Evolutionary conservation across 108 stramenopile species (phyloP), one percentile per base, ranked within the genome.

Genomic region (Cyclostephanos invisitatus): DNA sequence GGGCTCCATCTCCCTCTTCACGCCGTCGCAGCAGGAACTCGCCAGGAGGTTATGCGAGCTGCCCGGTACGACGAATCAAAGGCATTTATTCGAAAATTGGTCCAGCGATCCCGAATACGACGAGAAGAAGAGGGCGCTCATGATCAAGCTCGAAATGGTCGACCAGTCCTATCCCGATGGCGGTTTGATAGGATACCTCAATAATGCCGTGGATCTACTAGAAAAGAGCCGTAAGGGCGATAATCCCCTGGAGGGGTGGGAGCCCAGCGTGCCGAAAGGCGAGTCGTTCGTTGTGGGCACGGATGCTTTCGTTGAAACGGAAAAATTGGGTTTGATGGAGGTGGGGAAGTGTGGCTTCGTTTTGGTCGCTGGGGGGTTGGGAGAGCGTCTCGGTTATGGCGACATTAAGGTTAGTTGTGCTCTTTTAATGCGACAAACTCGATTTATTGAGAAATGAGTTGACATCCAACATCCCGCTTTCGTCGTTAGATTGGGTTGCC

Each of bases 351-450:
- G 83, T 68, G 93, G 90, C 15, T 96, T 96, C 81, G 91, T 96
- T 27, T 75, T 96, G 44, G 95, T 96, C 4, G 93, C 95, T 29
- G 99, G 99, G 20, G 99, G 98, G 18, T 82, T 99, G 29, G 99
- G 99, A 20, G 99, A 99, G 76, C 86, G 99, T 25, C 80, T 99
- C 27, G 99, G 98, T 21, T 98, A 98, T 86, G 79, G 77, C 59
- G 96, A 91, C 48, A 95, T 98, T 74, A 99, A 98, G 91, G 85
- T 98, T 81, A 73, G 85, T 50, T 71, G 21, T 38, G 55, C 27
- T 38, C 15, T 59, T 11, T 20, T 14, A 15, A 17, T 6, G 21
- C 12, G 40, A 28, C 21, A 4, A 25, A 5, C 20, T 12, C 28
- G 51, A 21, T 65, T 66, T 2, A 44, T 56, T 61, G 46, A 27